Base-by-base conservation (phyloP, 441 rosid genomes). In the Eruca vesicaria region DNA sequence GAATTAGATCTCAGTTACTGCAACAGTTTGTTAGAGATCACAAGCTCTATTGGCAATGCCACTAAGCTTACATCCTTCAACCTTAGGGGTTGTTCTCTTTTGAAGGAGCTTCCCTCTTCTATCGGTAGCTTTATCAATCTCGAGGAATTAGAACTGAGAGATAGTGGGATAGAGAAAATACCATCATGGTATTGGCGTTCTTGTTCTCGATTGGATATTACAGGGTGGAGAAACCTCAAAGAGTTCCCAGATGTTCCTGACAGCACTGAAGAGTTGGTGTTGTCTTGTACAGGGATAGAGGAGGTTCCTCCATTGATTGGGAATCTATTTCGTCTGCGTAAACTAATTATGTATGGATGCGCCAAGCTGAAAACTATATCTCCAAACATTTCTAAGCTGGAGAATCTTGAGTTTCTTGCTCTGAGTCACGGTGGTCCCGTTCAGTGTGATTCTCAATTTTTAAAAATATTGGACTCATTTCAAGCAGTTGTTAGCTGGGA, bases 31-130 rank as follows among this genome's bases (percentile, higher is more conserved):
- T 0, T 58, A 20, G 50, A 50, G 18, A 55, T 57, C 38, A 32
- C 73, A 32, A 53, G 15, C 61, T 53, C 72, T 32, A 52, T 68
- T 12, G 61, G 62, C 15, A 52, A 45, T 45, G 69, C 58, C 19
- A 45, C 41, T 9, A 45, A 65, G 6, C 69, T 66, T 5, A 15
- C 3, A 33, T 26, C 1, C 4, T 28, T 78, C n/a, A 57, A 63
- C 4, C 67, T 82, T 16, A 4, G 9, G 0, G 1, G 21, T 36
- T 81, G 85, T 28, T 16, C 5, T 50, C 43, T 9, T 72, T 81
- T 20, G 48, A 18, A 15, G 16, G 45, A 50, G 3, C 64, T 83
- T 20, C 76, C 76, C 0, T 62, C 62, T 19, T 72, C 55, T 10
- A 35, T 73, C 0, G 28, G 76, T 7, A 26, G 2, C 1, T 12